phyloP scores from a whole-genome alignment of 2,329 filamentous ascomycete species.

The Penicillium sp. region DNA sequence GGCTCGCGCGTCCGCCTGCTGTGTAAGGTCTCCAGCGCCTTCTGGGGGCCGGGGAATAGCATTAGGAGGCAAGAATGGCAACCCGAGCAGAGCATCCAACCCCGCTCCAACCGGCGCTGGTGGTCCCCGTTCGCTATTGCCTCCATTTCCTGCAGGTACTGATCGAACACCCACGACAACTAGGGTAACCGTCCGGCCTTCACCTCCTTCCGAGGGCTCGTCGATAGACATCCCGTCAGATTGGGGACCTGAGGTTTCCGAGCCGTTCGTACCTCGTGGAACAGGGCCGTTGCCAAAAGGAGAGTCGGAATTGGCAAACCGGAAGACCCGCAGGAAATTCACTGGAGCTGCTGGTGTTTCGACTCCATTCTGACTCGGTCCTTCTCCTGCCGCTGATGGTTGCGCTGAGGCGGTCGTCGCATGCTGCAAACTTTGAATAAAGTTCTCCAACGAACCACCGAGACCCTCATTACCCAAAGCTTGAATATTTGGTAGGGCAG shows the following conservation, averaged over 20 bases:
- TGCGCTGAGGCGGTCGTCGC: slow-evolving; percentile 60
- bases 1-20: slow-evolving; percentile 57
- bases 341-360: slow-evolving; percentile 57
- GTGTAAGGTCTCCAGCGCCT: slow-evolving; percentile 53
- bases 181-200: slow-evolving; percentile 65
- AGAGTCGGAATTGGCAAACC: slow-evolving; percentile 60
- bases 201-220: slow-evolving; percentile 43
- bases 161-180: slow-evolving; percentile 71
- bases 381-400: slow-evolving; percentile 35
- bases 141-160: slow-evolving; percentile 57
- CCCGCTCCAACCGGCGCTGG: slow-evolving; percentile 45
- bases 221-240: slow-evolving; percentile 44
- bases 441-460: slow-evolving; percentile 64
- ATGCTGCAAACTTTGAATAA: slow-evolving; percentile 64
- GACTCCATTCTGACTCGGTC: slow-evolving; percentile 34
- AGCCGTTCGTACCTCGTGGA: slow-evolving; percentile 27
- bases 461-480: slow-evolving; percentile 57
- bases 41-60: slow-evolving; percentile 46
- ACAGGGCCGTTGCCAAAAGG: slow-evolving; percentile 26
- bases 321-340: slow-evolving; percentile 70
- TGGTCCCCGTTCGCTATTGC: slow-evolving; percentile 48
- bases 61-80: slow-evolving; percentile 49
- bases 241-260: slow-evolving; percentile 27
- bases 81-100: slow-evolving; percentile 49
- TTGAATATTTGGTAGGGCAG: slow-evolving; percentile 58